Evolutionary conservation across 23 red algal genomes (phyloP), one percentile per base, ranked within the genome.

Genomic region (Pyropia yezoensis): DNA sequence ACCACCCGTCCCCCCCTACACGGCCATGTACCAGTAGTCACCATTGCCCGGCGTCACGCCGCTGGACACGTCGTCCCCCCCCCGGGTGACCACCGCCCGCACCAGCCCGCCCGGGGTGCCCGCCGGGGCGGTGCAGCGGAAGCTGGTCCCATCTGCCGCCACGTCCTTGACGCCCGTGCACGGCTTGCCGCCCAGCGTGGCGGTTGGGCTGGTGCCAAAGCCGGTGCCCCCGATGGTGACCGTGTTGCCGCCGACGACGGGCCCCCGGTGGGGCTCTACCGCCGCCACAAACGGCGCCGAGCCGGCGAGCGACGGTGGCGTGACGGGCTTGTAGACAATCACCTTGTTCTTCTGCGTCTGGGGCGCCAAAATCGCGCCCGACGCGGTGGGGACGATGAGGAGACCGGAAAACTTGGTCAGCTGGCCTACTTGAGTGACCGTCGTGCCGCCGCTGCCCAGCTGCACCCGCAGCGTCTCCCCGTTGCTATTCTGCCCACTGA

Each of bases 231-330:
- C 76, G 47, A 87, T 63, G 0, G 63, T 75, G 63, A 87, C 68
- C 11, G 27, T 69, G 26, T 74, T 74, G 8, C 82, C 82, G 7
- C 82, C 82, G 49, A 63, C 57, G 63, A 63, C 70, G 22, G 82
- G 82, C 24, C 82, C 82, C 28, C 82, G 82, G 63, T 76, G 75
- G 11, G 82, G 82, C 52, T 75, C 69, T 18, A 76, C 82, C 63
- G 71, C 75, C 15, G 82, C 70, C 20, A 87, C 82, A 1, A 69
- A 70, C 61, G 76, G 32, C 13, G 53, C 59, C 12, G 63, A 62
- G 39, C 39, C 39, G 39, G 75, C 69, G 7, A 49, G 53, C 8
- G 82, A 71, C 64, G 75, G 63, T 56, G 62, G 75, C 24, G 70
- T 63, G 65, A 63, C 70, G 15, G 82, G 59, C 17, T 57, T n/a